phyloP scores from a whole-genome alignment of 2,329 filamentous ascomycete species.

The Sporothrix phasma region DNA sequence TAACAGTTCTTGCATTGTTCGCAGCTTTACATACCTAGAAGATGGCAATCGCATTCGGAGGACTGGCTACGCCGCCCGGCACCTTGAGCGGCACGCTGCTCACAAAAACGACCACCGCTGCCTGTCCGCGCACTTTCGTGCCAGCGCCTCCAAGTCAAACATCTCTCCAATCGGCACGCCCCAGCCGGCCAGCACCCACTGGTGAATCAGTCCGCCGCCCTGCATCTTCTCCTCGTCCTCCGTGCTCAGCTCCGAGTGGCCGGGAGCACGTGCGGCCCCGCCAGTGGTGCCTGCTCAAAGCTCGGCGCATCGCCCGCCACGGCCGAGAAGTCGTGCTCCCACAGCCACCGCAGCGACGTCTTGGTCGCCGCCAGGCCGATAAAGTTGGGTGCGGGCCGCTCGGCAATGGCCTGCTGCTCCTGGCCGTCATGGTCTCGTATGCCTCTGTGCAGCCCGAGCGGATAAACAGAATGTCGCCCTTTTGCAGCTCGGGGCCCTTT shows the following conservation, averaged over 20 bases:
- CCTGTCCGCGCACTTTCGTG: constrained; percentile 25
- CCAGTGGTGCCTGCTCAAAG: constrained; percentile 33
- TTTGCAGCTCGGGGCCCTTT: constrained; percentile 25
- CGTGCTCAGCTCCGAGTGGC: constrained; percentile 11
- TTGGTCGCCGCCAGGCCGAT: constrained; percentile 31
- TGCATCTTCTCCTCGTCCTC: constrained; percentile 20
- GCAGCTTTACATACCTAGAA: constrained; percentile 22
- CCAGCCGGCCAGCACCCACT: constrained; percentile 40
- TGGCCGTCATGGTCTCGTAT: constrained; percentile 22
- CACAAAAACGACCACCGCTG: constrained; percentile 33
- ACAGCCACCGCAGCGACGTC: constrained; percentile 34
- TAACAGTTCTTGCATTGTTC: neutral
- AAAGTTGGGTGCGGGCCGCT: constrained; percentile 21
- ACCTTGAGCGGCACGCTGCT: constrained; percentile 29
- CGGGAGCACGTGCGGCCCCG: constrained; percentile 15
- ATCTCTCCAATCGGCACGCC: constrained; percentile 42
- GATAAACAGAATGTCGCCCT: constrained; percentile 32
- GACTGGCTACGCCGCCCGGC: constrained; percentile 30
- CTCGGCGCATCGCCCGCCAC: constrained; percentile 34
- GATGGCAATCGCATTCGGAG: constrained; percentile 31
- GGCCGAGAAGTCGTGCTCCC: constrained; percentile 36
- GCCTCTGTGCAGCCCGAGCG: constrained; percentile 28
- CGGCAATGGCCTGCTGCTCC: constrained; percentile 25
- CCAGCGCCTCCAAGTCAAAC: constrained; percentile 35
- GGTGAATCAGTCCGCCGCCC: constrained; percentile 24